These are phyloP conservation scores for Centella asiatica DNA, from an alignment of 129 eudicot species.

Conservation along the genomic window DNA sequence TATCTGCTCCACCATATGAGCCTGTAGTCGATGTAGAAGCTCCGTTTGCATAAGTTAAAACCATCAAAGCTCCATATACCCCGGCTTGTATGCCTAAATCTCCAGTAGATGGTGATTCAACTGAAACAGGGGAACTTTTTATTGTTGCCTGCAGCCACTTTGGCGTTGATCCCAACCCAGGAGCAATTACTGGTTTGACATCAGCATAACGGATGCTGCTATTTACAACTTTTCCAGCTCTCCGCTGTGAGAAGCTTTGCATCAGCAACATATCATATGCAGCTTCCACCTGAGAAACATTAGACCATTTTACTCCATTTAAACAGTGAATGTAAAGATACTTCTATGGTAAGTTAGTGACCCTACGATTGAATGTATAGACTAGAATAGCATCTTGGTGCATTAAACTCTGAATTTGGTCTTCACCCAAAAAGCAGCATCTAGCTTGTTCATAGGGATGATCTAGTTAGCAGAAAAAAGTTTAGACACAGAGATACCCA, in stretches of 20 bases:
- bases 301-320: no score
- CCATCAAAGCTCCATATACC: slow-evolving; percentile 92
- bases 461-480: no score
- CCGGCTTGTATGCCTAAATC: slow-evolving; percentile 92
- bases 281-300: slow-evolving; percentile 85
- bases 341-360: no score
- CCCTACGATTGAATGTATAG: no score
- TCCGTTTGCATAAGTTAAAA: slow-evolving; percentile 74
- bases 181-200: slow-evolving; percentile 66
- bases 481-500: no score
- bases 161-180: slow-evolving; percentile 66
- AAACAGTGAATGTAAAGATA: no score
- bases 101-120: slow-evolving; percentile 65
- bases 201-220: slow-evolving; percentile 84
- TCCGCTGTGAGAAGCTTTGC: slow-evolving; percentile 89
- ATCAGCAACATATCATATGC: slow-evolving; percentile 93
- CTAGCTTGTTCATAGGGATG: no score
- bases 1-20: slow-evolving; percentile 74
- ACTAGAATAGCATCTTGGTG: no score
- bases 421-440: no score
- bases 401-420: no score
- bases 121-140: slow-evolving; percentile 44
- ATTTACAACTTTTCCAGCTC: slow-evolving; percentile 91
- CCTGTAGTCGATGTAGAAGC: slow-evolving; percentile 52
- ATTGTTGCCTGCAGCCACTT: slow-evolving; percentile 71